A percentile compares a stretch with the other conserved stretches of the same genome.
Conservation (phyloP, 768 basidiomycete species). For the Fomitopsis serialis region DNA sequence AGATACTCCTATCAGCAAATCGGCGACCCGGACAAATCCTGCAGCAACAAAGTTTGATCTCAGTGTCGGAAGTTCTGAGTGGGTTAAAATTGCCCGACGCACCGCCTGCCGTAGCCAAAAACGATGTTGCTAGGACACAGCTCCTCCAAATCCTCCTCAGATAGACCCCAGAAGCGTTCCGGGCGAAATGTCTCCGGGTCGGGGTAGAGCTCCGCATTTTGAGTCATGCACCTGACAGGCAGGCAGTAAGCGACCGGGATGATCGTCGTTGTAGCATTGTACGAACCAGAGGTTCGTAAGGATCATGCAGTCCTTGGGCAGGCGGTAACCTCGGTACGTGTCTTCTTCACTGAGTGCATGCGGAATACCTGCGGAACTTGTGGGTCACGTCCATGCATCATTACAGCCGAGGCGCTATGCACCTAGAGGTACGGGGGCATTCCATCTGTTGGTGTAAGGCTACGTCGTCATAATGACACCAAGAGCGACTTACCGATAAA, state of each 20-base stretch:
- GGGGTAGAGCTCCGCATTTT: neutral
- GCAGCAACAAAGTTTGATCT: neutral
- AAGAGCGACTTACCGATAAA: slow-evolving; percentile 15
- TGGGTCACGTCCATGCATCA: no score
- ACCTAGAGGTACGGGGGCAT: slow-evolving; percentile 7
- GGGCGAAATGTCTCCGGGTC: neutral
- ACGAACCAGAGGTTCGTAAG: slow-evolving; percentile 17
- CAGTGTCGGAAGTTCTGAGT: neutral
- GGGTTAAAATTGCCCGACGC: neutral
- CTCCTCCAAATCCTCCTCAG: slow-evolving; percentile 6
- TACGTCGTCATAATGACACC: neutral
- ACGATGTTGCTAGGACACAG: slow-evolving; percentile 38
- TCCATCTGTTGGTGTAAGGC: neutral
- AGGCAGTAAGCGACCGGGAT: no score
- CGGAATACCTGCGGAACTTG: slow-evolving; percentile 14
- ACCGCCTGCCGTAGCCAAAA: slow-evolving; percentile 53
- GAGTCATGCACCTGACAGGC: neutral
- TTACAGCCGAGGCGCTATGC: no score
- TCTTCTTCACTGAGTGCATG: slow-evolving; percentile 19
- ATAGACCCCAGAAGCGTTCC: slow-evolving; percentile 1
- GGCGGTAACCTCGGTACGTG: slow-evolving; percentile 20
- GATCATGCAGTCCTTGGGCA: slow-evolving; percentile 21
- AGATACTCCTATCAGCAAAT: slow-evolving; percentile 43
- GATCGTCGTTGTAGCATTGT: no score
- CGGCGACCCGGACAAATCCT: slow-evolving; percentile 51